Percentiles rank a stretch among this genome's conserved stretches.
phyloP scores from a whole-genome alignment of 2,329 filamentous ascomycete genomes.

The Colletotrichum graminicola region DNA sequence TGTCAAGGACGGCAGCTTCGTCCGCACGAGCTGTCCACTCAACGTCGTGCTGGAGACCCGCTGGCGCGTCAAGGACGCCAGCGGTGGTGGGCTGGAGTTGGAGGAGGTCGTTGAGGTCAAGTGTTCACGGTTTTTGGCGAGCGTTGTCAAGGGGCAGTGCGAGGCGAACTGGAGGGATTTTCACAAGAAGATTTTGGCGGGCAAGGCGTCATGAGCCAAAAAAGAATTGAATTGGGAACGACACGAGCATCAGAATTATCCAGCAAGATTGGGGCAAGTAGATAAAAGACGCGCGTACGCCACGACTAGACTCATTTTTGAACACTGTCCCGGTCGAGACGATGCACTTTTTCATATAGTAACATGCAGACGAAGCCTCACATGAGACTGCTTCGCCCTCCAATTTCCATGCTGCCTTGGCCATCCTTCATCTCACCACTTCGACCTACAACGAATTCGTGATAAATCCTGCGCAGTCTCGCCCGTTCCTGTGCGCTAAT shows the following conservation, averaged over 20 bases:
- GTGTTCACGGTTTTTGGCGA: slow-evolving; percentile 63
- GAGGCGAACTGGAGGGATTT: slow-evolving; percentile 64
- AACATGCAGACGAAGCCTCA: slow-evolving; percentile 53
- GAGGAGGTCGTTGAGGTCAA: slow-evolving; percentile 64
- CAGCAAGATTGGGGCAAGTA: not conserved
- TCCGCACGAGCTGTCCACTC: slow-evolving; percentile 64
- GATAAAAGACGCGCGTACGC: slow-evolving; percentile 1
- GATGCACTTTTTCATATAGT: not conserved
- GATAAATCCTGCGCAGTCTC: slow-evolving; percentile 84
- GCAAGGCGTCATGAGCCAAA: slow-evolving; percentile 13
- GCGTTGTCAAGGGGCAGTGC: slow-evolving; percentile 63
- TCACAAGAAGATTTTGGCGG: slow-evolving; percentile 60
- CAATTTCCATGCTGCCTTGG: slow-evolving; percentile 91
- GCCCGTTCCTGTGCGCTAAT: slow-evolving; percentile 83
- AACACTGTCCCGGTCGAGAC: not conserved
- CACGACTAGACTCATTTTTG: slow-evolving; percentile 17
- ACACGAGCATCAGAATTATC: not conserved
- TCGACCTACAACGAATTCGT: slow-evolving; percentile 90
- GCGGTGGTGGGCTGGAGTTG: slow-evolving; percentile 54
- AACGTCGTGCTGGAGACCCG: slow-evolving; percentile 65
- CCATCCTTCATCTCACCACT: slow-evolving; percentile 97
- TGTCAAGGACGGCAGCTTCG: slow-evolving; percentile 62
- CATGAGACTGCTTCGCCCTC: slow-evolving; percentile 94
- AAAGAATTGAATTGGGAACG: not conserved
- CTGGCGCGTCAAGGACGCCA: slow-evolving; percentile 56